Evolutionary conservation across 2,329 filamentous ascomycete genomes (phyloP).

Genomic region (Chrysoporthe deuterocubensis): DNA sequence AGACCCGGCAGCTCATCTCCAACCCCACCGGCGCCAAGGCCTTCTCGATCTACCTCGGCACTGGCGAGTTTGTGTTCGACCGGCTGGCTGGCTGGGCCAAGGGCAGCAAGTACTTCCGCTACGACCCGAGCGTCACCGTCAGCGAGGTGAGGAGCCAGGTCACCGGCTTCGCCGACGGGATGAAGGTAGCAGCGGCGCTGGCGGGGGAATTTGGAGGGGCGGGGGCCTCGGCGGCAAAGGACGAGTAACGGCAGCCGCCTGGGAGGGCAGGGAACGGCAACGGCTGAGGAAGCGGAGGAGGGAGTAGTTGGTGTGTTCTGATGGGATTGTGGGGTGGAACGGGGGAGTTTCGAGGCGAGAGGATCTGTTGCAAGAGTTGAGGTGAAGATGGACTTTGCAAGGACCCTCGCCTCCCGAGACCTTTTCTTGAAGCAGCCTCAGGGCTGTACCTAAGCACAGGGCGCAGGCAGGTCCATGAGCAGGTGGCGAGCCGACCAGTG

Average conservation of each 20-base stretch:
- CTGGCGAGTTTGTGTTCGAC: slow-evolving; percentile 27
- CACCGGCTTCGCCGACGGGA: slow-evolving; percentile 27
- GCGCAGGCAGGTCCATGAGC: not conserved
- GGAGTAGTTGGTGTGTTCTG: not conserved
- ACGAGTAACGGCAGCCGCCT: not conserved
- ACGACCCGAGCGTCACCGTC: slow-evolving; percentile 27
- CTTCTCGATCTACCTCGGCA: slow-evolving; percentile 23
- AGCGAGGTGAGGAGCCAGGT: slow-evolving; percentile 27
- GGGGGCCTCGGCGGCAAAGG: not conserved
- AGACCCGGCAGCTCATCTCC: slow-evolving; percentile 25
- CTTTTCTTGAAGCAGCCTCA: not conserved
- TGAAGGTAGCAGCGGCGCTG: slow-evolving; percentile 26
- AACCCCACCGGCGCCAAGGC: slow-evolving; percentile 18
- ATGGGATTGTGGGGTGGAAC: not conserved
- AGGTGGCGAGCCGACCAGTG: not conserved
- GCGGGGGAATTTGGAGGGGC: slow-evolving; percentile 18
- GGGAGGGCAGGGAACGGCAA: not conserved
- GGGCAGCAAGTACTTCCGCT: slow-evolving; percentile 27
- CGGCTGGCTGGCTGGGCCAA: slow-evolving; percentile 24
- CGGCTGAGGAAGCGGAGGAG: slow-evolving; percentile 3
- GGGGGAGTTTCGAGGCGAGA: not conserved
- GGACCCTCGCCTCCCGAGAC: not conserved
- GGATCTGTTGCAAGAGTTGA: not conserved
- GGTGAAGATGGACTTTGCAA: not conserved
- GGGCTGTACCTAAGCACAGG: not conserved